A percentile compares a stretch with the other conserved stretches of the same genome.
Evolutionary conservation across 2,329 filamentous ascomycete species (phyloP).

Genomic region (Gnomoniopsis smithogilvyi): DNA sequence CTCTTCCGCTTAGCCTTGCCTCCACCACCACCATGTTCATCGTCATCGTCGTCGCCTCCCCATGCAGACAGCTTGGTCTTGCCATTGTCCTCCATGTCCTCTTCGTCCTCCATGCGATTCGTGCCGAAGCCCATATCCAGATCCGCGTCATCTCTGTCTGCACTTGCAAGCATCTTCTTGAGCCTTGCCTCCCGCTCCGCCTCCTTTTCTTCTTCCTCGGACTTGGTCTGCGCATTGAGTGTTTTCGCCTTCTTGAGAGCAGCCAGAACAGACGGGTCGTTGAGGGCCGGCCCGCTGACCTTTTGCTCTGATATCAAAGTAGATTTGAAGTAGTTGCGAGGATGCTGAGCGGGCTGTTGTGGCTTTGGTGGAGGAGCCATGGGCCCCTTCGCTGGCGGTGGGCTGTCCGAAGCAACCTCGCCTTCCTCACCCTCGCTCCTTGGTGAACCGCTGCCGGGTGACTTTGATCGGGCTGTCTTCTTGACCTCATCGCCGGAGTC

Average conservation of each 20-base stretch:
- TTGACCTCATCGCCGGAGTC: constrained; percentile 27
- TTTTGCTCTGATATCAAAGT: constrained; percentile 52
- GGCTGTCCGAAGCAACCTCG: constrained; percentile 21
- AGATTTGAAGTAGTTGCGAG: constrained; percentile 62
- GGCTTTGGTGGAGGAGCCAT: constrained; percentile 48
- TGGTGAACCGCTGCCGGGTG: not conserved
- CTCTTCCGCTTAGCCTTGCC: constrained; percentile 62
- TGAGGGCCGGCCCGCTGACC: constrained; percentile 53
- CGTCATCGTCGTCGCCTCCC: constrained; percentile 42
- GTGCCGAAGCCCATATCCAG: constrained; percentile 94
- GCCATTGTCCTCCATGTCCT: constrained; percentile 67
- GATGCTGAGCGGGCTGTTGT: constrained; percentile 27
- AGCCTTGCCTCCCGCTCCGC: constrained; percentile 62
- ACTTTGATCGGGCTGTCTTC: constrained; percentile 13
- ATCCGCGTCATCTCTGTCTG: constrained; percentile 81
- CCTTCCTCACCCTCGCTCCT: constrained; percentile 22
- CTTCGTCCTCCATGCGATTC: constrained; percentile 82
- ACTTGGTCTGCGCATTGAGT: constrained; percentile 48
- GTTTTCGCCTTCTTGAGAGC: constrained; percentile 81
- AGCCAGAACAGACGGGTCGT: constrained; percentile 76
- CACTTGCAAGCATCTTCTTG: constrained; percentile 69
- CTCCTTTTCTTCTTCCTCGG: constrained; percentile 36
- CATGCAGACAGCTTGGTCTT: constrained; percentile 68
- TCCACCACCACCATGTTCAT: constrained; percentile 44
- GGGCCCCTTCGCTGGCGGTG: constrained; percentile 22